phyloP scores from a whole-genome alignment of 345 rosid species.

The Salix caprea region DNA sequence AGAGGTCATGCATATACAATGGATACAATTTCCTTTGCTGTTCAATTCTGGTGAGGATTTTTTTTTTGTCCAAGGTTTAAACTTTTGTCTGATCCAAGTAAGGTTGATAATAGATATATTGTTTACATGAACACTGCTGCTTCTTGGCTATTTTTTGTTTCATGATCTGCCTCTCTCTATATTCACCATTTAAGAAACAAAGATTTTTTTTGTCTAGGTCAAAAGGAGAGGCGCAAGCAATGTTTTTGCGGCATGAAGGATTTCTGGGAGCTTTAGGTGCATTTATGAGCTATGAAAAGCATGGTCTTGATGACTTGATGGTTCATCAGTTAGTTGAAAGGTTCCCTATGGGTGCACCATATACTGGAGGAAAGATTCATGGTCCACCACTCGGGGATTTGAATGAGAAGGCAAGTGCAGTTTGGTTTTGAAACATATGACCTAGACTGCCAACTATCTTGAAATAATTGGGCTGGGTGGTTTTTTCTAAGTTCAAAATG shows the following conservation, averaged over 20 bases:
- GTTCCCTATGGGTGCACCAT: slow-evolving; percentile 99
- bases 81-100: neutral
- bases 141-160: slow-evolving; percentile 5
- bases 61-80: neutral
- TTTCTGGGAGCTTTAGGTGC: slow-evolving; percentile 96
- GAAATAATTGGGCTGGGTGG: neutral
- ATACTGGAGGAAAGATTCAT: slow-evolving; percentile 92
- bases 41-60: slow-evolving; percentile 74
- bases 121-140: neutral
- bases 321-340: slow-evolving; percentile 99
- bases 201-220: slow-evolving; percentile 53
- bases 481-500: neutral
- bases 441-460: slow-evolving; percentile 5
- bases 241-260: slow-evolving; percentile 99
- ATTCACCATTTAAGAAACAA: neutral
- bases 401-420: slow-evolving; percentile 80
- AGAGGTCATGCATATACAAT: slow-evolving; percentile 99
- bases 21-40: slow-evolving; percentile 99
- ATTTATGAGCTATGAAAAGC: slow-evolving; percentile 98
- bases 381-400: slow-evolving; percentile 96
- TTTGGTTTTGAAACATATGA: slow-evolving; percentile 9
- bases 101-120: slow-evolving; percentile 2
- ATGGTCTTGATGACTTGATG: slow-evolving; percentile 95
- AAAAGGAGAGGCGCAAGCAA: slow-evolving; percentile 86
- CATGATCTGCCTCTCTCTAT: neutral